phyloP scores from a whole-genome alignment of 352 stramenopile species.

The Globisporangium parvum region DNA sequence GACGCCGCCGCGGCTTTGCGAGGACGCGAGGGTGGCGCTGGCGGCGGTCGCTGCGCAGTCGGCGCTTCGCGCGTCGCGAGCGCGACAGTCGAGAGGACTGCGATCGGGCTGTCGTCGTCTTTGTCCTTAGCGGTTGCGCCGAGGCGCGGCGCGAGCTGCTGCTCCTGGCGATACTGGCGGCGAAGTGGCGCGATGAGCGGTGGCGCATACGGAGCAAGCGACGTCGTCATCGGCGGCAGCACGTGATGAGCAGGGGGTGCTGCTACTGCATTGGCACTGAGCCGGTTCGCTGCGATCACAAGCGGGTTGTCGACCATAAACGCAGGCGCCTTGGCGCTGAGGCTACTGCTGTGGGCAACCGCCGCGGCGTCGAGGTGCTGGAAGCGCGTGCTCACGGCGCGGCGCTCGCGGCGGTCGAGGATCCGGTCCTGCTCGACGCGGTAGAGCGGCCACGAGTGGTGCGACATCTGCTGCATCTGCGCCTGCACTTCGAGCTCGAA shows the following conservation, averaged over 20 bases:
- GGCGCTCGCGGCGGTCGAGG: slow-evolving; percentile 9
- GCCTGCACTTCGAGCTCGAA: slow-evolving; percentile 6
- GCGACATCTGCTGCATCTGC: slow-evolving; percentile 9
- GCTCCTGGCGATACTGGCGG: too few species aligned
- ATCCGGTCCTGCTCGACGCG: slow-evolving; percentile 11
- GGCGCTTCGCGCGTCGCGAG: neutral
- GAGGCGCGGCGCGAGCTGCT: neutral
- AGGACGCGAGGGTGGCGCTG: neutral
- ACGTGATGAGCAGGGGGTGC: too few species aligned
- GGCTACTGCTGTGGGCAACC: neutral
- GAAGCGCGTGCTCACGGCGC: slow-evolving; percentile 10
- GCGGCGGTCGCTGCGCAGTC: neutral
- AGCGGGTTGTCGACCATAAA: too few species aligned
- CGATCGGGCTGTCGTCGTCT: slow-evolving; percentile 3
- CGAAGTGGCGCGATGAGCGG: neutral
- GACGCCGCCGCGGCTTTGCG: neutral
- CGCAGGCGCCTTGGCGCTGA: too few species aligned
- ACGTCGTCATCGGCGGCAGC: too few species aligned
- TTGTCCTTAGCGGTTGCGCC: neutral
- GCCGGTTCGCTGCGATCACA: too few species aligned
- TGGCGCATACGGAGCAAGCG: too few species aligned
- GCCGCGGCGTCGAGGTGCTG: slow-evolving; percentile 1
- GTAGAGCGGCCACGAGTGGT: slow-evolving; percentile 11
- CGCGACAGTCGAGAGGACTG: slow-evolving; percentile 5
- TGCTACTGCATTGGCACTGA: too few species aligned